Evolutionary conservation across 2,329 filamentous ascomycete genomes (phyloP).

Genomic region (Aspergillus puulaauensis): DNA sequence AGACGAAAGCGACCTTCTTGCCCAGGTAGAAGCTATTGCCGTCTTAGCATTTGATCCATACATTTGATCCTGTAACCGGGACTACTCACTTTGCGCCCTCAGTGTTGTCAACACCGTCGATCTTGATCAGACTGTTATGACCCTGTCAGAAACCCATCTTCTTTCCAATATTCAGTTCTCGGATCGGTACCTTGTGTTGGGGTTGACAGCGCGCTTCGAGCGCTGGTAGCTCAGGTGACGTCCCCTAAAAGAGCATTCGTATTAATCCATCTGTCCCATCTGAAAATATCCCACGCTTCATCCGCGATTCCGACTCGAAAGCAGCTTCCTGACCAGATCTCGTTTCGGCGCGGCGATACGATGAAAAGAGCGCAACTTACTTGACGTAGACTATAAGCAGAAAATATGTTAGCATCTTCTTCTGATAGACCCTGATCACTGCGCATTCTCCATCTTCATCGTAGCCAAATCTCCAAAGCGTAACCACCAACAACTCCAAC

Average conservation of each 20-base stretch:
- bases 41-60: conserved; percentile 22
- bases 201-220: conserved; percentile 86
- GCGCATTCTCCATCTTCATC: background rate
- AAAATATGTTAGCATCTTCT: conserved; percentile 31
- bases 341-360: conserved; percentile 21
- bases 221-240: conserved; percentile 98
- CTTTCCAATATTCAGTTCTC: conserved; percentile 5
- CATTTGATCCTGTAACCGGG: background rate
- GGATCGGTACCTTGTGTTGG: conserved; percentile 64
- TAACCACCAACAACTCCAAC: conserved; percentile 5
- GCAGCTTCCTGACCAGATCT: conserved; percentile 6
- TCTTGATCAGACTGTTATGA: conserved; percentile 77
- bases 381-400: conserved; percentile 74
- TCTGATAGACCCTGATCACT: background rate
- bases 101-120: conserved; percentile 93
- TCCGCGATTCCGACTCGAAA: conserved; percentile 13
- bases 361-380: conserved; percentile 58
- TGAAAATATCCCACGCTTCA: conserved; percentile 8
- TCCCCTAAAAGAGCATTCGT: conserved; percentile 63
- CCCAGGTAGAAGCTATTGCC: conserved; percentile 79
- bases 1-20: conserved; percentile 99
- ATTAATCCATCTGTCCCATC: conserved; percentile 32
- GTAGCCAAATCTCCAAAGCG: background rate
- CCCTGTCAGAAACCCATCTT: conserved; percentile 25
- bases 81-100: conserved; percentile 73